A percentile compares a stretch with the other conserved stretches of the same genome.
Conservation (phyloP, 176 grass and related monocot species). For the Zizania latifolia region DNA sequence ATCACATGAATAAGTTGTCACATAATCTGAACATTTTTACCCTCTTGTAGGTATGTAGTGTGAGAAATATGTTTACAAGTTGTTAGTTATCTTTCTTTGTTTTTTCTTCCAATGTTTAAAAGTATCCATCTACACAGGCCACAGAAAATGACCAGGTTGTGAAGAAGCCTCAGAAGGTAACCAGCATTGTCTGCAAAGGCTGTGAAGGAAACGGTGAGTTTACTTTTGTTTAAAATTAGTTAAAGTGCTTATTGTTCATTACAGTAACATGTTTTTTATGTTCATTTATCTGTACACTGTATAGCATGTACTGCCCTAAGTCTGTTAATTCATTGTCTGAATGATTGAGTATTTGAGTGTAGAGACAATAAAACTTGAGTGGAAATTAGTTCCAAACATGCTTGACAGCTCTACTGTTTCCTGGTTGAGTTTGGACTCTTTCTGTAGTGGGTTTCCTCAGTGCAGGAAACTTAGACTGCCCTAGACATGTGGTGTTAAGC, state of each 20-base stretch:
- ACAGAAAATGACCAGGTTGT: slow-evolving; percentile 36
- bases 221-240: slow-evolving; percentile 12
- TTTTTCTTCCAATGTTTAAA: slow-evolving; percentile 7
- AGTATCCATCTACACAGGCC: slow-evolving; percentile 36
- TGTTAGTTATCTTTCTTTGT: background rate
- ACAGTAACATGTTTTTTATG: background rate
- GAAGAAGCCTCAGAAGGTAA: slow-evolving; percentile 44
- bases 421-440: background rate
- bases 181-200: slow-evolving; percentile 46
- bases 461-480: background rate
- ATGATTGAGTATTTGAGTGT: background rate
- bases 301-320: background rate
- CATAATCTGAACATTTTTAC: too few species aligned
- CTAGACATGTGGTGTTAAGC: background rate
- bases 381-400: background rate
- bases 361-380: background rate
- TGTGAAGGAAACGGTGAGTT: slow-evolving; percentile 66
- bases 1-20: too few species aligned
- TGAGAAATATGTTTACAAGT: background rate
- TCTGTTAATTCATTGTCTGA: background rate
- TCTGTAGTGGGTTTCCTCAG: background rate
- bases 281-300: background rate
- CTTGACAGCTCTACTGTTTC: background rate
- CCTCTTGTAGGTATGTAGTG: too few species aligned
- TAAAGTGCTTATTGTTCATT: background rate